Base-by-base conservation (phyloP, 495 filamentous ascomycete genomes). In the Evansstolkia leycettana region DNA sequence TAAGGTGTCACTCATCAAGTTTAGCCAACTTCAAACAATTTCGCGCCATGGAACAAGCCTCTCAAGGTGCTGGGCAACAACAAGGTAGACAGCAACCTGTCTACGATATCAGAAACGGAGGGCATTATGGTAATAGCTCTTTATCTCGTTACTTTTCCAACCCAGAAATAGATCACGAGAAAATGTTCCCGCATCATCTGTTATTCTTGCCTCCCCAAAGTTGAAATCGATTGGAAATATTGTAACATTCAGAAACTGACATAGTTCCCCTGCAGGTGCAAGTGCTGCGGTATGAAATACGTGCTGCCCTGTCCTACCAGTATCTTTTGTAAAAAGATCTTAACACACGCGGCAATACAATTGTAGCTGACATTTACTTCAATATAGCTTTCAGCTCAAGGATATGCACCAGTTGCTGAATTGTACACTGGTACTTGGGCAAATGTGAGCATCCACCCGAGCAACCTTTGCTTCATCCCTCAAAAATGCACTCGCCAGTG, bases 391-490 rank as follows among this genome's bases (percentile, higher is more conserved):
- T 75, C 74, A 42, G 74, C 76, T 28, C 73, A 82, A 62, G 84
- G 84, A 36, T 84, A 80, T 57, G 82, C 82, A 30, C 85, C 87
- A 17, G 76, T 78, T 38, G 69, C 86, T 26, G 84, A 94, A 46
- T 69, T 94, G 42, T 96, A 94, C 58, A 84, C 81, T 4, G 89
- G 88, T 6, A 78, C 85, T 35, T 98, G 92, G 87, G 80, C 84
- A 51, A 98, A 98, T 68, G 87, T 93, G 66, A 54, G 65, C 50
- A 27, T 13, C 28, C n/a, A n/a, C n/a, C n/a, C n/a, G 11, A 16
- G 37, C 9, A 17, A 31, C 3, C 31, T 37, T 25, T 33, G 25
- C 14, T 33, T 34, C 7, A 29, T 15, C 29, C 24, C 13, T 27
- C 27, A 32, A 23, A 9, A 4, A 23, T 9, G 20, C 9, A 23